Conservation (phyloP, 495 filamentous ascomycete genomes). For the Aspergillus sparsus region DNA sequence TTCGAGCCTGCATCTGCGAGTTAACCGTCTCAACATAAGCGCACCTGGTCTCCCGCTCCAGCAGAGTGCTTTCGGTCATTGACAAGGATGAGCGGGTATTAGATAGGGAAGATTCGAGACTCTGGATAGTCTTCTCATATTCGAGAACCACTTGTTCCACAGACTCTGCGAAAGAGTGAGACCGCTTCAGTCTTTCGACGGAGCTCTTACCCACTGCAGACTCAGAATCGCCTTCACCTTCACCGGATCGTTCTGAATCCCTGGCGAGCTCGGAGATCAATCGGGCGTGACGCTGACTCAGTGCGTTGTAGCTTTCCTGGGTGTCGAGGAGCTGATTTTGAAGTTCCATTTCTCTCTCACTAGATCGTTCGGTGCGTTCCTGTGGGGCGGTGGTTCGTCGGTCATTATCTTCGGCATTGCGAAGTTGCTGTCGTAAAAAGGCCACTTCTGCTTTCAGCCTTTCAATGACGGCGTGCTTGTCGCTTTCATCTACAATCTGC, state of each 20-base stretch:
- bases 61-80: conserved; percentile 75
- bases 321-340: conserved; percentile 92
- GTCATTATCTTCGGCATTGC: conserved; percentile 63
- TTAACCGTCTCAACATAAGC: conserved; percentile 91
- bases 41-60: conserved; percentile 92
- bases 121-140: conserved; percentile 98
- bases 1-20: conserved; percentile 78
- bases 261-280: conserved; percentile 92
- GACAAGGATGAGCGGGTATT: conserved; percentile 84
- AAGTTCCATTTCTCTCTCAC: conserved; percentile 83
- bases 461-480: conserved; percentile 94
- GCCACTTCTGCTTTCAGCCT: conserved; percentile 90
- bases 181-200: conserved; percentile 85
- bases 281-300: conserved; percentile 89
- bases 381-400: conserved; percentile 59
- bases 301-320: conserved; percentile 90
- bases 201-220: conserved; percentile 72
- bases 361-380: conserved; percentile 75
- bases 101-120: conserved; percentile 86
- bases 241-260: conserved; percentile 60
- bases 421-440: conserved; percentile 92
- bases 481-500: conserved; percentile 83
- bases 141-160: conserved; percentile 95
- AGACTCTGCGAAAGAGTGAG: conserved; percentile 90
- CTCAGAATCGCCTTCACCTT: conserved; percentile 57